A percentile compares a stretch with the other conserved stretches of the same genome.
These are phyloP conservation scores for Hansenula sp. DNA, from an alignment of 1,139 yeast species.

Conservation along the genomic window DNA sequence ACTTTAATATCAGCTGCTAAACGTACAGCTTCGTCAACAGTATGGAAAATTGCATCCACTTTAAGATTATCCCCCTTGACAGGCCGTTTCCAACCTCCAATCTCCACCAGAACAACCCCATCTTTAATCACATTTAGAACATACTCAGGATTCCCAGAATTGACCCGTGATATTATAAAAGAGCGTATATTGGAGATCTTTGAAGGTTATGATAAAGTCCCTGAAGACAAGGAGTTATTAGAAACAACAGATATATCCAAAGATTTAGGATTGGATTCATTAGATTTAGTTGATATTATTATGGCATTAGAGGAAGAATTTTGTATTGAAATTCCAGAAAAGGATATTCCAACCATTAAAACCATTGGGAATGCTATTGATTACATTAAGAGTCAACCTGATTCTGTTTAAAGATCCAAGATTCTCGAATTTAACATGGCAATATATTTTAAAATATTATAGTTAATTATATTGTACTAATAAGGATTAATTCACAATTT, in stretches of 20 bases:
- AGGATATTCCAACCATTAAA: slow-evolving; percentile 78
- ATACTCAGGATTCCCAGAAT: slow-evolving; percentile 62
- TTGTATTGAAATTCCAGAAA: slow-evolving; percentile 76
- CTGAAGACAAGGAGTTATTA: slow-evolving; percentile 38
- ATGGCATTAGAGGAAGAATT: slow-evolving; percentile 88
- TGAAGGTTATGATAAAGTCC: slow-evolving; percentile 77
- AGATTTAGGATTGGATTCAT: slow-evolving; percentile 82
- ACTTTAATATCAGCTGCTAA: neutral
- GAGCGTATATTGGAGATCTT: slow-evolving; percentile 75
- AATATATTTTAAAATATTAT: neutral
- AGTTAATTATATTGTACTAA: too few relatives aligned
- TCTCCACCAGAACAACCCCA: too few relatives aligned
- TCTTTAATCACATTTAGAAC: slow-evolving; percentile 28
- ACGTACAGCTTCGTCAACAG: neutral
- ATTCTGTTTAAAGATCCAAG: slow-evolving; percentile 43
- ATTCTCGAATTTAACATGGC: neutral
- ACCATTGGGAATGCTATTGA: slow-evolving; percentile 82
- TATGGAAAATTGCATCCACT: neutral
- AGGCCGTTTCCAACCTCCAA: too few relatives aligned
- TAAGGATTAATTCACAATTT: too few relatives aligned
- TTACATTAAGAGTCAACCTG: slow-evolving; percentile 68
- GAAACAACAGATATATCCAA: slow-evolving; percentile 60
- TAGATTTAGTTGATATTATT: slow-evolving; percentile 84
- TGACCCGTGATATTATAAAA: slow-evolving; percentile 67
- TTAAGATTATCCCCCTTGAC: neutral